Percentiles rank a stretch among this genome's conserved stretches.
These are phyloP conservation scores for Keithomyces neogunnii DNA, from an alignment of 2,329 filamentous ascomycete species.

Conservation along the genomic window DNA sequence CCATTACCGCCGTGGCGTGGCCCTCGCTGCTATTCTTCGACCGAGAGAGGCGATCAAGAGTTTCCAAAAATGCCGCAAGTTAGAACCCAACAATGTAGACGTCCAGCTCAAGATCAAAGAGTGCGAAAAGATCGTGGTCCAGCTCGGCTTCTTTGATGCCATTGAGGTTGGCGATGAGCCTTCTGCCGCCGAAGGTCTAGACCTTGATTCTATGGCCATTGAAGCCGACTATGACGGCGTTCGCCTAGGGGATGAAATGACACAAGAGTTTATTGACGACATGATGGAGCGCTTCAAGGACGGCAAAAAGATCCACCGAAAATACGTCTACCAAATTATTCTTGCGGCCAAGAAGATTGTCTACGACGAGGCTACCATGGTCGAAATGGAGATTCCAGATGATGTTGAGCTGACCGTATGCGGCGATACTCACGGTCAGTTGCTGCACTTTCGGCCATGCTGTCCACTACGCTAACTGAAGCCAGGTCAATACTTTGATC, in stretches of 20 bases:
- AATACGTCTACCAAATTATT: constrained; percentile 97
- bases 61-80: constrained; percentile 82
- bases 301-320: constrained; percentile 89
- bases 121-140: constrained; percentile 89
- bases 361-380: constrained; percentile 92
- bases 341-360: constrained; percentile 83
- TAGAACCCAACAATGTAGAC: constrained; percentile 82
- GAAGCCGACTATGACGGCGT: constrained; percentile 82
- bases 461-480: background rate
- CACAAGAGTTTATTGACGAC: constrained; percentile 91
- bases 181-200: constrained; percentile 82
- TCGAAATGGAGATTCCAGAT: constrained; percentile 75
- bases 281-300: constrained; percentile 95
- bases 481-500: constrained; percentile 88
- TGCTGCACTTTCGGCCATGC: background rate
- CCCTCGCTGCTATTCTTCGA: constrained; percentile 82
- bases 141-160: constrained; percentile 85
- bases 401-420: constrained; percentile 84
- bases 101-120: constrained; percentile 85
- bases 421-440: constrained; percentile 86
- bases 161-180: constrained; percentile 91
- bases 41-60: constrained; percentile 84
- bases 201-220: constrained; percentile 76
- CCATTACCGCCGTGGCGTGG: constrained; percentile 87
- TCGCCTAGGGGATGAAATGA: constrained; percentile 74